These are phyloP conservation scores for Aotearoamyces nothofagi DNA, from an alignment of 2,329 filamentous ascomycete genomes.

Conservation along the genomic window DNA sequence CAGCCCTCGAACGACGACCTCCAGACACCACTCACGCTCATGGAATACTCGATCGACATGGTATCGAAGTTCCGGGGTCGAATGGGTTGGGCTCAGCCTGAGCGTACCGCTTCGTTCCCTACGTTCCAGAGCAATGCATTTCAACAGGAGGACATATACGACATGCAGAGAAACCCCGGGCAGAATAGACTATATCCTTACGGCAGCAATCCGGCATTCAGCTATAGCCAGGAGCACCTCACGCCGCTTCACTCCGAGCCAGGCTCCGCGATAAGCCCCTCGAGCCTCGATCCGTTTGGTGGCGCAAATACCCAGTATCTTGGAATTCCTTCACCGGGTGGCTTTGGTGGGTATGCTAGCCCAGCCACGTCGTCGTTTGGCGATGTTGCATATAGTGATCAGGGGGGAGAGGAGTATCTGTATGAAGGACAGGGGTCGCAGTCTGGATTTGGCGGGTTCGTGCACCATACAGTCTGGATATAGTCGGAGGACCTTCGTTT, in stretches of 20 bases:
- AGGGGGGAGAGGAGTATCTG: constrained; percentile 30
- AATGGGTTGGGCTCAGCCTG: constrained; percentile 50
- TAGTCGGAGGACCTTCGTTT: constrained; percentile 19
- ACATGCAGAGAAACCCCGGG: constrained; percentile 14
- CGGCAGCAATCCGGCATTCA: constrained; percentile 39
- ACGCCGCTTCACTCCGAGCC: constrained; percentile 36
- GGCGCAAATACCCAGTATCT: constrained; percentile 43
- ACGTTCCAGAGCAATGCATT: constrained; percentile 43
- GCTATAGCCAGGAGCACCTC: constrained; percentile 48
- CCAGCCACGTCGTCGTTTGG: constrained; percentile 47
- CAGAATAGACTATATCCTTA: constrained; percentile 32
- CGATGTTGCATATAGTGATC: constrained; percentile 44
- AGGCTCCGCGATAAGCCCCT: constrained; percentile 32
- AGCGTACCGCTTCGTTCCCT: constrained; percentile 43
- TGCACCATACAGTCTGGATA: constrained; percentile 21
- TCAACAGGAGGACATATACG: constrained; percentile 24
- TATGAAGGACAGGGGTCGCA: constrained; percentile 19
- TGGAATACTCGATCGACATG: constrained; percentile 59
- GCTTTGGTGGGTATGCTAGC: constrained; percentile 34
- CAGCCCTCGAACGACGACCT: constrained; percentile 39
- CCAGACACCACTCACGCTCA: constrained; percentile 48
- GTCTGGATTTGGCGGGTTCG: constrained; percentile 20
- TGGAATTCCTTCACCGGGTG: constrained; percentile 46
- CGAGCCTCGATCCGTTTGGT: constrained; percentile 36
- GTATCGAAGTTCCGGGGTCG: constrained; percentile 53